A percentile compares a stretch with the other conserved stretches of the same genome.
Evolutionary conservation across 192 early-diverging fungal genomes (phyloP).

Genomic region (Coemansia sp.): DNA sequence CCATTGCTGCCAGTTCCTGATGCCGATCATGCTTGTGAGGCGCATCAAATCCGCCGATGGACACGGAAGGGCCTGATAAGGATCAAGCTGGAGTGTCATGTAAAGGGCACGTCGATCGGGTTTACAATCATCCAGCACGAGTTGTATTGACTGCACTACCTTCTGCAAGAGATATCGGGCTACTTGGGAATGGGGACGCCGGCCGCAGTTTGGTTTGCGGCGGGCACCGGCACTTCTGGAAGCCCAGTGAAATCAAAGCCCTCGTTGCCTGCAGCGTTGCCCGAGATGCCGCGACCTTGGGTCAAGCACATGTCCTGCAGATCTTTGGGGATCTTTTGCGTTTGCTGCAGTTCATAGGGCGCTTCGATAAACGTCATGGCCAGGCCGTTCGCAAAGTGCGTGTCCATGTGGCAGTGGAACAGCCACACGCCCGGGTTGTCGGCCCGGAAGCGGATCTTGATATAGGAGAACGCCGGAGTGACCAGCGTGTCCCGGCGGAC

Average conservation of each 20-base stretch:
- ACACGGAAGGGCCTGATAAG: no score
- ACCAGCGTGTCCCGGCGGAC: constrained; percentile 37
- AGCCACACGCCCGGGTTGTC: background rate
- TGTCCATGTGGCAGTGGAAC: background rate
- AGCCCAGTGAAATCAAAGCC: constrained; percentile 1
- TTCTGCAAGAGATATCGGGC: no score
- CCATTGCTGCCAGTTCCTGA: no score
- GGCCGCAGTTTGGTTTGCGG: no score
- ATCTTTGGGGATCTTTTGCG: constrained; percentile 33
- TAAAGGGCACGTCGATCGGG: no score
- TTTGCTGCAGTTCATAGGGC: background rate
- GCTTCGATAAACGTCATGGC: background rate
- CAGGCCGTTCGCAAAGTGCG: background rate
- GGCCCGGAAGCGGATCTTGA: background rate
- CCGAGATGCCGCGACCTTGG: background rate
- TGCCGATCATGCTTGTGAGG: no score
- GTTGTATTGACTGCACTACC: no score
- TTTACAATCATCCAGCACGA: no score
- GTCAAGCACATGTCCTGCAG: constrained; percentile 19
- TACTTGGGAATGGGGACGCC: no score
- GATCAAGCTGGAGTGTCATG: no score
- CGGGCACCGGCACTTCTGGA: no score
- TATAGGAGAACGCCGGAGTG: background rate
- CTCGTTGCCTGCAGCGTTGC: constrained; percentile 7
- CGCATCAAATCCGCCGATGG: no score